phyloP scores from a whole-genome alignment of 495 filamentous ascomycete species.

The Podospora conica region DNA sequence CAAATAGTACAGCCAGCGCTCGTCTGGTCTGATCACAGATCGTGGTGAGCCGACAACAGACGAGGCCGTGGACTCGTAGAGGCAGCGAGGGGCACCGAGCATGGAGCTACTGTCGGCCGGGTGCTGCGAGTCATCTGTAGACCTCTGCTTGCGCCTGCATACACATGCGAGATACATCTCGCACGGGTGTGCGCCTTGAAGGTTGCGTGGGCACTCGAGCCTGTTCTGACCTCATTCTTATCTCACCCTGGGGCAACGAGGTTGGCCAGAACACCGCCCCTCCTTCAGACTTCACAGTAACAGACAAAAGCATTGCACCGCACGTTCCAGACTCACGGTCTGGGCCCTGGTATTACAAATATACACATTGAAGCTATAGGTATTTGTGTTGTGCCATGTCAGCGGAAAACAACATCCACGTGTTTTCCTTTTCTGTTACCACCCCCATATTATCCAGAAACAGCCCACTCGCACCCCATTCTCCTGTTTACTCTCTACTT shows the following conservation, averaged over 20 bases:
- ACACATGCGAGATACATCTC: not conserved
- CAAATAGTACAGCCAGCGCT: not conserved
- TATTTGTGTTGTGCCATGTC: constrained; percentile 3
- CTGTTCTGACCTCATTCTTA: not conserved
- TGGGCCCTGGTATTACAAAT: constrained; percentile 4
- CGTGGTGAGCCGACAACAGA: not conserved
- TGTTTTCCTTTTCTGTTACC: constrained; percentile 2
- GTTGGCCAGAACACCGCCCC: no score
- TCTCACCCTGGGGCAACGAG: not conserved
- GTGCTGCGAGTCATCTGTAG: not conserved
- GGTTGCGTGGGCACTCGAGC: not conserved
- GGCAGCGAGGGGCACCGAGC: not conserved
- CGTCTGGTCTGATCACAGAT: not conserved
- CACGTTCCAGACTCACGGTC: no score
- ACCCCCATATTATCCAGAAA: not conserved
- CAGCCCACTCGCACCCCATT: not conserved
- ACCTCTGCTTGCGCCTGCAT: no score
- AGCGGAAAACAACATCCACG: not conserved
- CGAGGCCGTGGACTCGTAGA: not conserved
- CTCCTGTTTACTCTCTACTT: not conserved
- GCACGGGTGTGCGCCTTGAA: not conserved
- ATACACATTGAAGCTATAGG: constrained; percentile 9
- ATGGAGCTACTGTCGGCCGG: not conserved
- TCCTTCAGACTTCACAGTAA: no score
- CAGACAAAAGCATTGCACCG: not conserved